Evolutionary conservation across 495 filamentous ascomycete genomes (phyloP), one percentile per base, ranked within the genome.

Genomic region (Penicillium ucsense): DNA sequence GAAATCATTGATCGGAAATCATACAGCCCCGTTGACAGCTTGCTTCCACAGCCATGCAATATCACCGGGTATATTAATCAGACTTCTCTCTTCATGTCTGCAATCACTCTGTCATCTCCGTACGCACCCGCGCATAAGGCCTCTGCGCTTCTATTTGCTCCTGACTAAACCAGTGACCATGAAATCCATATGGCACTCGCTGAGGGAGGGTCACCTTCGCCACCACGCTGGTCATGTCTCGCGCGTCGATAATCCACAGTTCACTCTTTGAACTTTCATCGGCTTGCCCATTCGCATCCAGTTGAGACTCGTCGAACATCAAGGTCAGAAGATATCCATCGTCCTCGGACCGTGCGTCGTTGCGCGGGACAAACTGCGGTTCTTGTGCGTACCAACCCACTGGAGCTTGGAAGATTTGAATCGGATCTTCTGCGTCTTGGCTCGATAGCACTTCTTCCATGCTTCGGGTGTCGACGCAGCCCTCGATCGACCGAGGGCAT

Each of bases 271-370:
- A 8, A 5, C 31, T 12, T 5, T 50, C 42, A 2, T 20, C 31
- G 31, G 48, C 42, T 5, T 27, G 27, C 41, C 42, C 42, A 36
- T 41, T 8, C n/a, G 38, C 10, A 34, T 45, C 31, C 3, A 50
- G 27, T 32, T 50, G 42, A 20, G 36, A 33, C 30, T 50, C 35
- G 35, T 50, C 48, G 36, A 50, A 50, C 48, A 45, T 50, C 31
- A 50, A 12, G 20, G 42, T 40, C 20, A 50, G 30, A 6, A 50
- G 42, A 6, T 45, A 50, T 3, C 48, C 42, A 50, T 45, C 42
- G 31, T 45, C 48, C 27, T 50, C 48, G n/a, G 8, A 5, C 10
- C 31, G 32, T 3, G 48, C 42, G 3, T 33, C 9, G 4, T 39
- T 20, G 12, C 42, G 42, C 4, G 36, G 42, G 33, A 50, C 30